Evolutionary conservation across 306 rosid genomes (phyloP).

Genomic region (Lathyrus oleraceus): DNA sequence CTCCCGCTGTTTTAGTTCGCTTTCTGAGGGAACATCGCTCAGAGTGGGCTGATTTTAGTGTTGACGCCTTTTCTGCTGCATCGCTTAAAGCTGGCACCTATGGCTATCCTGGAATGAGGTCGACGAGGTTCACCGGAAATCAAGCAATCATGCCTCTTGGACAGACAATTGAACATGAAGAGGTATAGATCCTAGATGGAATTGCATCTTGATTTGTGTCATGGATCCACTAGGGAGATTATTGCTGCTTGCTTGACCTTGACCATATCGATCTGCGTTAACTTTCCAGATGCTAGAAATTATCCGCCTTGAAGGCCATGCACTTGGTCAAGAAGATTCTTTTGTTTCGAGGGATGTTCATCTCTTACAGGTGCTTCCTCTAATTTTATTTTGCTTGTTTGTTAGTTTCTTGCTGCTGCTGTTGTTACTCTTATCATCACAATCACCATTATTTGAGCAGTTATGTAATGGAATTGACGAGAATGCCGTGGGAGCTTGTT

Average conservation of each 20-base stretch:
- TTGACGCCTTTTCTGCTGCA: slow-evolving; percentile 87
- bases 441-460: slow-evolving; percentile 38
- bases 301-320: slow-evolving; percentile 91
- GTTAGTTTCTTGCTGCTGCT: background rate
- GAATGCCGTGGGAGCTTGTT: slow-evolving; percentile 76
- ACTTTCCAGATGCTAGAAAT: slow-evolving; percentile 81
- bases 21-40: slow-evolving; percentile 97
- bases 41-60: slow-evolving; percentile 99
- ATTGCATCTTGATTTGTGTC: slow-evolving; percentile 1
- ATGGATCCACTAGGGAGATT: background rate
- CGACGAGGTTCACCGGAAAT: slow-evolving; percentile 88
- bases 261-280: slow-evolving; percentile 5
- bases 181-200: slow-evolving; percentile 42
- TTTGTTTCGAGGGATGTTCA: slow-evolving; percentile 88
- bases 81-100: slow-evolving; percentile 74
- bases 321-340: slow-evolving; percentile 80
- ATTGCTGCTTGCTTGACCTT: background rate
- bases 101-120: slow-evolving; percentile 87
- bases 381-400: background rate
- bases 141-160: slow-evolving; percentile 98
- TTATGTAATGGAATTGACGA: slow-evolving; percentile 82
- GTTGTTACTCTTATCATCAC: background rate
- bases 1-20: slow-evolving; percentile 89
- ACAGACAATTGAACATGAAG: slow-evolving; percentile 95
- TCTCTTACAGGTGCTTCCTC: slow-evolving; percentile 80